Percentiles rank a stretch among this genome's conserved stretches.
phyloP scores from a whole-genome alignment of 1,284 basidiomycete species.

The Chondrostereum purpureum region DNA sequence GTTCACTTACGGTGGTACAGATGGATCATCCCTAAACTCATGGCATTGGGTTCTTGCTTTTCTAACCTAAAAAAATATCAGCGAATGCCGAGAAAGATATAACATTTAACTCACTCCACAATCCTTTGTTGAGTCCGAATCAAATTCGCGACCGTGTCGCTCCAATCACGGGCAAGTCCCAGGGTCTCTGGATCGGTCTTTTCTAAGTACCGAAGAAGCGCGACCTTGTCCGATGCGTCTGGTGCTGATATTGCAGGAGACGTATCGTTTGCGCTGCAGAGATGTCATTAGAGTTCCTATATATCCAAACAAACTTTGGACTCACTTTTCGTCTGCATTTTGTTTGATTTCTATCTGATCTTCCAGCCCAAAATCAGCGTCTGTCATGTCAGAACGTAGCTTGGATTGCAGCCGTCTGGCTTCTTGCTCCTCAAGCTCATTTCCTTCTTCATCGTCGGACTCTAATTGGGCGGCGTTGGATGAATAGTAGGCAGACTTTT shows the following conservation, averaged over 20 bases:
- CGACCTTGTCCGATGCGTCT: conserved; percentile 52
- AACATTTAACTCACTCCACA: conserved; percentile 39
- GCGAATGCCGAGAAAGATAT: conserved; percentile 2
- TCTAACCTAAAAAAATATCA: conserved; percentile 37
- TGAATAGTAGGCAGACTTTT: conserved; percentile 76
- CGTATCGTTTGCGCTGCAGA: too few relatives aligned
- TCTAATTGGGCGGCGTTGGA: conserved; percentile 76
- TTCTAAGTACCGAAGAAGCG: conserved; percentile 70
- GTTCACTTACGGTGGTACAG: conserved; percentile 66
- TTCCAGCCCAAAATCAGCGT: conserved; percentile 82
- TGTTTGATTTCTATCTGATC: conserved; percentile 45
- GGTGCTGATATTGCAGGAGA: conserved; percentile 21
- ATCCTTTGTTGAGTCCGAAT: conserved; percentile 49
- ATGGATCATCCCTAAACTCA: conserved; percentile 62
- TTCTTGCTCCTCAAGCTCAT: conserved; percentile 85
- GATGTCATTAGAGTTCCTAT: too few relatives aligned
- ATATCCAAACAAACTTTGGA: conserved; percentile 32
- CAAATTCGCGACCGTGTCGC: conserved; percentile 54
- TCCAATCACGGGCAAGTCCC: conserved; percentile 72
- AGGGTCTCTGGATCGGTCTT: conserved; percentile 76
- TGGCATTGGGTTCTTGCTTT: conserved; percentile 37
- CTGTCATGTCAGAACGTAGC: conserved; percentile 63
- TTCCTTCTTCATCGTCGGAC: conserved; percentile 80
- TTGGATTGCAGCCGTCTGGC: conserved; percentile 77
- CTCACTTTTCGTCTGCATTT: conserved; percentile 36